Percentiles rank a stretch among this genome's conserved stretches.
These are phyloP conservation scores for Saccharomycopsis fibuligera DNA, from an alignment of 805 yeast genomes.

Conservation along the genomic window DNA sequence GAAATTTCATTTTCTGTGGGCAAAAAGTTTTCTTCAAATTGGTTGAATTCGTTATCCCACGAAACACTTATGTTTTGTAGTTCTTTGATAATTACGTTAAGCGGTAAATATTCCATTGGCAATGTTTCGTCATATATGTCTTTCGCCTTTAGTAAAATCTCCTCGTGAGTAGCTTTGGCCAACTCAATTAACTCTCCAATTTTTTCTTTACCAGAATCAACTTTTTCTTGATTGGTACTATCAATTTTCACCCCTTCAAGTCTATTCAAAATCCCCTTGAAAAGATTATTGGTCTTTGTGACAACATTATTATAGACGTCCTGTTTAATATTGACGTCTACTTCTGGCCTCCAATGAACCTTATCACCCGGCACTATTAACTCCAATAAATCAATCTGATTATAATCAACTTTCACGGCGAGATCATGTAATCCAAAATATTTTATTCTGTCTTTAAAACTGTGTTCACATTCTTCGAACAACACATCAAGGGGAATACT, in stretches of 20 bases:
- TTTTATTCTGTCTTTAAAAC: slow-evolving; percentile 73
- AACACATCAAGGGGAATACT: slow-evolving; percentile 49
- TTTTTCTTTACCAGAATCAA: slow-evolving; percentile 58
- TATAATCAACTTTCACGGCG: slow-evolving; percentile 74
- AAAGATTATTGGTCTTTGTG: slow-evolving; percentile 52
- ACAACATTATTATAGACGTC: slow-evolving; percentile 51
- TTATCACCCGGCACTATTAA: slow-evolving; percentile 70
- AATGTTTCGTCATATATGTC: slow-evolving; percentile 47
- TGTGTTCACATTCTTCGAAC: slow-evolving; percentile 67
- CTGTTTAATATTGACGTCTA: slow-evolving; percentile 61
- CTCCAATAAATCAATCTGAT: slow-evolving; percentile 69
- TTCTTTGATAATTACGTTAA: slow-evolving; percentile 63
- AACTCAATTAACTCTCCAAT: slow-evolving; percentile 51
- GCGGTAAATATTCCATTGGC: slow-evolving; percentile 59
- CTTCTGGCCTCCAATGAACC: slow-evolving; percentile 65
- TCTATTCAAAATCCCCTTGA: slow-evolving; percentile 64
- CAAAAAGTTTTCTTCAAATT: slow-evolving; percentile 69
- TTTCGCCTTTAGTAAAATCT: slow-evolving; percentile 40
- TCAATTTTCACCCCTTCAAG: slow-evolving; percentile 67
- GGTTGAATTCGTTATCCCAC: slow-evolving; percentile 82
- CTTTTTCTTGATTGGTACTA: slow-evolving; percentile 61
- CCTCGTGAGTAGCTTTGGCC: slow-evolving; percentile 44
- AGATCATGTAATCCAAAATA: slow-evolving; percentile 77
- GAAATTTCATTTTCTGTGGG: slow-evolving; percentile 94
- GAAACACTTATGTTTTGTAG: slow-evolving; percentile 76